phyloP scores from a whole-genome alignment of 2,329 filamentous ascomycete species.

The Septoria petroselini region DNA sequence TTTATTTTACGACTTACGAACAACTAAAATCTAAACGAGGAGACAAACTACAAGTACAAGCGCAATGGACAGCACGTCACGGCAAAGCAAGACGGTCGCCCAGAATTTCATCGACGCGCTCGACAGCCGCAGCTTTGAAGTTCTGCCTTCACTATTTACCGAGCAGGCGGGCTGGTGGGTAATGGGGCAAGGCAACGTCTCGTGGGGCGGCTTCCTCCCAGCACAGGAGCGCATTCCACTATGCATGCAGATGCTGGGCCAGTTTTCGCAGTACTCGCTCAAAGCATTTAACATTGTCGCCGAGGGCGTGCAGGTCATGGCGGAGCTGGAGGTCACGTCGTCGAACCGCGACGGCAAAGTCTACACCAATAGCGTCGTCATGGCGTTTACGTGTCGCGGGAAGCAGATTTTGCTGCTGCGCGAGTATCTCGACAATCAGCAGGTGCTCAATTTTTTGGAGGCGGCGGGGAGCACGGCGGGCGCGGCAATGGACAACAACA shows the following conservation, averaged over 20 bases:
- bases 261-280: conserved; percentile 10
- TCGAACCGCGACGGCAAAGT: conserved; percentile 8
- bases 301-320: conserved; percentile 14
- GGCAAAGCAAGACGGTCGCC: conserved; percentile 10
- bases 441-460: conserved; percentile 12
- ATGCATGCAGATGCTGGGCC: conserved; percentile 9
- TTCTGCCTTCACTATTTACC: conserved; percentile 5
- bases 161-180: conserved; percentile 10
- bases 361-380: conserved; percentile 9
- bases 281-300: conserved; percentile 14
- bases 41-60: too few relatives aligned
- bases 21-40: too few relatives aligned
- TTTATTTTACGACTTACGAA: too few relatives aligned
- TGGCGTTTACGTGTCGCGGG: conserved; percentile 7
- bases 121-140: conserved; percentile 11
- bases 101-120: conserved; percentile 12
- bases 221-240: conserved; percentile 8
- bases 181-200: conserved; percentile 11
- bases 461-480: conserved; percentile 8
- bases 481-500: conserved; percentile 3
- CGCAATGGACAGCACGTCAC: conserved; percentile 9
- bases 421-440: conserved; percentile 14
- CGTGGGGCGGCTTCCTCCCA: conserved; percentile 6
- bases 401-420: conserved; percentile 11
- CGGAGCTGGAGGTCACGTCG: conserved; percentile 8